Conservation (phyloP, 108 stramenopile genomes). For the Nannochloropsis granulata region DNA sequence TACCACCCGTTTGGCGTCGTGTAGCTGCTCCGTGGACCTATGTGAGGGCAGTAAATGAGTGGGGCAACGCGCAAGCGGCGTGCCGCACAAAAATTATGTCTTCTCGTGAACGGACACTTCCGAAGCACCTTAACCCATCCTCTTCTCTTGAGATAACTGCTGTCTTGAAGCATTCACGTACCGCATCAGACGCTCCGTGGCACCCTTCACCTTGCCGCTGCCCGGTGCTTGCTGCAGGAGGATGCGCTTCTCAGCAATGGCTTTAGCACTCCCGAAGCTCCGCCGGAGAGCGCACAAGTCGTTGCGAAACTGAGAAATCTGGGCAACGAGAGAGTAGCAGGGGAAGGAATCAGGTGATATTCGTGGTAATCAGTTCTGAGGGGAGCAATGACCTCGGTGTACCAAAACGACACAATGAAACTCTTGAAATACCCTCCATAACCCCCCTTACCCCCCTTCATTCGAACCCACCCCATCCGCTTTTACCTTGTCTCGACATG, state of each 20-base stretch:
- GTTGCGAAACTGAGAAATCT: background rate
- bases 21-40: background rate
- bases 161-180: background rate
- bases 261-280: background rate
- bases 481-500: background rate
- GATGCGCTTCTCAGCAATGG: background rate
- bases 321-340: background rate
- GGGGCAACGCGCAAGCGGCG: background rate
- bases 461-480: background rate
- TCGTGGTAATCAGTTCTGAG: too few relatives aligned
- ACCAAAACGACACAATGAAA: too few relatives aligned
- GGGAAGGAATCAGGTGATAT: too few relatives aligned
- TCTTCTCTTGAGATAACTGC: background rate
- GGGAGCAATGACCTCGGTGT: too few relatives aligned
- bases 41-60: too few relatives aligned
- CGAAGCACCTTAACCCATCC: background rate
- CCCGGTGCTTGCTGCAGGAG: background rate
- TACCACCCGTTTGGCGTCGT: background rate
- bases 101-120: too few relatives aligned
- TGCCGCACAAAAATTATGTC: background rate
- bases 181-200: background rate
- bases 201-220: background rate
- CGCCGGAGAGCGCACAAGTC: background rate
- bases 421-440: too few relatives aligned
- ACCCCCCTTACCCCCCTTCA: too few relatives aligned